phyloP scores from a whole-genome alignment of 192 early-diverging fungal genomes.

The Entomortierella beljakovae region DNA sequence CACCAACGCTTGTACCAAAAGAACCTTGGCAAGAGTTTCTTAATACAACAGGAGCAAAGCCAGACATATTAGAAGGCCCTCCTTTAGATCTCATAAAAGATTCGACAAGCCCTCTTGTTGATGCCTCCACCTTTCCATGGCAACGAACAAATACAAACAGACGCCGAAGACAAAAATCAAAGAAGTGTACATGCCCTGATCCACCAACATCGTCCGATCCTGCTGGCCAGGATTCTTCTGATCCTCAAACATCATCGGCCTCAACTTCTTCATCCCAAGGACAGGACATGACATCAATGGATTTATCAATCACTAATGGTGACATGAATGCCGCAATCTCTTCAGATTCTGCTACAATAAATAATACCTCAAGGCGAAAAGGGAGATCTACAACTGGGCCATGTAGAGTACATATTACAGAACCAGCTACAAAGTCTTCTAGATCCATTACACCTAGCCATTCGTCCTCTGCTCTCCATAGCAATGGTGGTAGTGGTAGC shows the following conservation, averaged over 20 bases:
- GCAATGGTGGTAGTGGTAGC: background rate
- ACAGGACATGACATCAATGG: background rate
- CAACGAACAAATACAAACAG: conserved; percentile 42
- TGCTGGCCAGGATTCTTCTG: conserved; percentile 41
- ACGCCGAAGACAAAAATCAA: conserved; percentile 38
- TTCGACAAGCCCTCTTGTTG: conserved; percentile 19
- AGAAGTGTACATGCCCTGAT: conserved; percentile 39
- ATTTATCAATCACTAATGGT: background rate
- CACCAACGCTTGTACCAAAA: conserved; percentile 26
- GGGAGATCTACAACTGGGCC: conserved; percentile 43
- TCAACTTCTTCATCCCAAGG: background rate
- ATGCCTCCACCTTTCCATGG: conserved; percentile 49
- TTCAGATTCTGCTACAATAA: conserved; percentile 2
- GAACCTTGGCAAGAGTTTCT: conserved; percentile 55
- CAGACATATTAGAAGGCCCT: conserved; percentile 33
- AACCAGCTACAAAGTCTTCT: conserved; percentile 9
- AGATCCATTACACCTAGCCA: conserved; percentile 36
- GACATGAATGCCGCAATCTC: background rate
- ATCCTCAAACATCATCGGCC: background rate
- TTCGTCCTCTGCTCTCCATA: background rate
- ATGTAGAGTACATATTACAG: conserved; percentile 40
- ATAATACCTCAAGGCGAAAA: conserved; percentile 9
- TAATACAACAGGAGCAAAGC: conserved; percentile 45
- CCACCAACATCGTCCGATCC: conserved; percentile 23
- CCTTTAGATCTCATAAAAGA: conserved; percentile 45